Conservation (phyloP, 495 filamentous ascomycete species). For the Penicillium daleae region DNA sequence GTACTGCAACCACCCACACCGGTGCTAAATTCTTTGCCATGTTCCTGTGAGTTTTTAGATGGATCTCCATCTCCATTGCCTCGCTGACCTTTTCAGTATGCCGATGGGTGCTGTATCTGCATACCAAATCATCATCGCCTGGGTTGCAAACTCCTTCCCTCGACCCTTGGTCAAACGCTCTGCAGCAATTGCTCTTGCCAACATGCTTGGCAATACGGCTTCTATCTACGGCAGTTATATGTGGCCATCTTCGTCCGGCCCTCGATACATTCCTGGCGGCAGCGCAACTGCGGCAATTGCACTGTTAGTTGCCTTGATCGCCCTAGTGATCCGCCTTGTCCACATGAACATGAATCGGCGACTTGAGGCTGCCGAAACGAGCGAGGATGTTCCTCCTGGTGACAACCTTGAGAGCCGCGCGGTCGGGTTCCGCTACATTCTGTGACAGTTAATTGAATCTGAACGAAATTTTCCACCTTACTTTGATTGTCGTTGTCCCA, state of each 20-base stretch:
- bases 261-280: slow-evolving; percentile 43
- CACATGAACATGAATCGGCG: slow-evolving; percentile 66
- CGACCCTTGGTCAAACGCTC: slow-evolving; percentile 73
- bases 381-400: slow-evolving; percentile 39
- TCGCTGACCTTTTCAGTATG: slow-evolving; percentile 29
- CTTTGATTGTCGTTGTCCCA: no score
- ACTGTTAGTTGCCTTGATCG: slow-evolving; percentile 33
- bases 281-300: slow-evolving; percentile 37
- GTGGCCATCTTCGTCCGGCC: slow-evolving; percentile 58
- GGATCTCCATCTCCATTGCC: slow-evolving; percentile 27
- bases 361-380: slow-evolving; percentile 52
- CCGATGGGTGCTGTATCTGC: slow-evolving; percentile 70
- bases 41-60: slow-evolving; percentile 62
- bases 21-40: slow-evolving; percentile 76
- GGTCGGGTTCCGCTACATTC: slow-evolving; percentile 63
- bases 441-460: slow-evolving; percentile 46
- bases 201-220: slow-evolving; percentile 71
- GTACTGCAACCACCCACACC: slow-evolving; percentile 63
- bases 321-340: slow-evolving; percentile 41
- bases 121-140: slow-evolving; percentile 59
- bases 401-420: slow-evolving; percentile 47
- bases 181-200: slow-evolving; percentile 71
- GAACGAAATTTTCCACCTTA: neutral
- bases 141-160: slow-evolving; percentile 79
- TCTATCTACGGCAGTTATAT: slow-evolving; percentile 77